Base-by-base conservation (phyloP, 2,329 filamentous ascomycete species). In the Zymoseptoria tritici region DNA sequence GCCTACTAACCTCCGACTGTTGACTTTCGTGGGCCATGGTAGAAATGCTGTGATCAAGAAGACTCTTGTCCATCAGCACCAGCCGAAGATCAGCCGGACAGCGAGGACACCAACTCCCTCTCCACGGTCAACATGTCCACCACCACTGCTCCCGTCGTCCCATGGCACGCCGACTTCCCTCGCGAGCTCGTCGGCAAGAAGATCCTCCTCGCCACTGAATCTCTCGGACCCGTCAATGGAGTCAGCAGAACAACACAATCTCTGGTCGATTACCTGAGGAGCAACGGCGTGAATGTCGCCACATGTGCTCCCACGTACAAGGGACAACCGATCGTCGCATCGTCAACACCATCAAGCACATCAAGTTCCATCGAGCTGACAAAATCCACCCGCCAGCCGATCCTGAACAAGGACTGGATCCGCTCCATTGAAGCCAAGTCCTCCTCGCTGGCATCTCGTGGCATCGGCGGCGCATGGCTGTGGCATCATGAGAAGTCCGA, bases 141-240 rank as follows among this genome's bases (percentile, higher is more conserved):
- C 13, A 31, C 42, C 29, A 21, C 54, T 9, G 19, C 54, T 55
- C 29, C 54, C 19, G n/a, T 22, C 9, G 29, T 26, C 22, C 29
- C 52, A 4, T 63, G 57, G 36, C 36, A 46, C 13, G 36, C 36
- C 5, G 64, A 67, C 21, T 81, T 81, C 56, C 79, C 79, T 4
- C 65, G 59, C 19, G 64, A 75, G 8, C 77, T 89, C n/a, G 74
- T 77, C 46, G 84, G 83, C 9, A 86, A 84, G 71, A 81, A 81
- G 62, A 79, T 89, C 62, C 74, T 89, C 7, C 79, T 89, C 7
- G 87, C 85, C 62, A 89, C 86, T 13, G 87, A 89, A 70, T 89
- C 85, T 0, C 86, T 88, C 60, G 86, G 86, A 2, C 86, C 86
- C 0, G 84, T 89, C 70, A 89, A 89, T 68, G 86, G 87, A n/a